Evolutionary conservation across 2,329 filamentous ascomycete species (phyloP).

Genomic region (Westerdykella sp.): DNA sequence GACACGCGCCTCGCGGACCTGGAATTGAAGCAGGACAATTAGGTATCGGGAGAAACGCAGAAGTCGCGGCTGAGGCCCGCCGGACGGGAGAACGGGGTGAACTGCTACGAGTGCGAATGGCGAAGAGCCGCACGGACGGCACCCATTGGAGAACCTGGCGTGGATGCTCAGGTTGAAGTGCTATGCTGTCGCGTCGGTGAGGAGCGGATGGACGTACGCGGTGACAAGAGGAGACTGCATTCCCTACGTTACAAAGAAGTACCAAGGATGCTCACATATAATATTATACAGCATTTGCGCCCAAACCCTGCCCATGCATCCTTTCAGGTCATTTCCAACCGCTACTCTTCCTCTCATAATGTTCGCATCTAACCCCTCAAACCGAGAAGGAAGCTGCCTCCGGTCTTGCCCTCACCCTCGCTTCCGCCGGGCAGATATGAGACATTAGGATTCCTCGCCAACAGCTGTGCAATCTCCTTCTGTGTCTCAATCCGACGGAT

Average conservation of each 20-base stretch:
- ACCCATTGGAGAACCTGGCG: too few species aligned
- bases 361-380: slow-evolving; percentile 44
- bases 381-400: slow-evolving; percentile 60
- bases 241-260: slow-evolving; percentile 29
- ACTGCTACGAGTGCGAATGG: too few species aligned
- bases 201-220: not conserved
- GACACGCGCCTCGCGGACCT: too few species aligned
- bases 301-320: slow-evolving; percentile 19
- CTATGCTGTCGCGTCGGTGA: too few species aligned
- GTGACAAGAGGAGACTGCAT: slow-evolving; percentile 27
- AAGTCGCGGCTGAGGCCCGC: too few species aligned
- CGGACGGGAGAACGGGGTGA: too few species aligned
- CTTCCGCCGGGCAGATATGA: slow-evolving; percentile 79
- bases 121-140: too few species aligned
- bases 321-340: slow-evolving; percentile 1
- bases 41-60: too few species aligned
- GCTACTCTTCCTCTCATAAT: too few species aligned
- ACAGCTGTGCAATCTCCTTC: slow-evolving; percentile 86
- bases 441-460: slow-evolving; percentile 88
- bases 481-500: slow-evolving; percentile 97
- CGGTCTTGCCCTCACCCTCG: slow-evolving; percentile 50
- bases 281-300: slow-evolving; percentile 29
- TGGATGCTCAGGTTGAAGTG: too few species aligned
- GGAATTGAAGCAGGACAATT: too few species aligned
- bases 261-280: slow-evolving; percentile 13